Percentiles rank a stretch among this genome's conserved stretches.
phyloP scores from a whole-genome alignment of 805 yeast species.

The Sporopachydermia quercuum region DNA sequence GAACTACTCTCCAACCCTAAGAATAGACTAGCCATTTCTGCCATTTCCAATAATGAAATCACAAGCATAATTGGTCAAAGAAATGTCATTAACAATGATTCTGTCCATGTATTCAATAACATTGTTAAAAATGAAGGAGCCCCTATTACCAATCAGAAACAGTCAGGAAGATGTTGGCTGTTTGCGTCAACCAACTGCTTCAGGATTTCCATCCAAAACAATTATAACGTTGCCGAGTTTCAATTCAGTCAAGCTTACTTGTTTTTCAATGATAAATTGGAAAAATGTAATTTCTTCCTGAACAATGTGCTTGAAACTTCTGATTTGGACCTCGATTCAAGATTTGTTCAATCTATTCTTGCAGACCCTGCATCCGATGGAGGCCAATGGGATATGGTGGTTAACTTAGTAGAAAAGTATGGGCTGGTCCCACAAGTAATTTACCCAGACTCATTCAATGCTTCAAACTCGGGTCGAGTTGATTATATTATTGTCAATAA shows the following conservation, averaged over 20 bases:
- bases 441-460: constrained; percentile 46
- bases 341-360: constrained; percentile 41
- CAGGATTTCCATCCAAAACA: constrained; percentile 37
- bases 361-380: constrained; percentile 51
- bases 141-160: constrained; percentile 46
- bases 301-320: constrained; percentile 50
- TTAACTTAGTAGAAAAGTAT: constrained; percentile 50
- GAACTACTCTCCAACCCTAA: constrained; percentile 31
- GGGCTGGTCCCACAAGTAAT: constrained; percentile 52
- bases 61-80: constrained; percentile 20
- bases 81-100: not conserved
- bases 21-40: constrained; percentile 37
- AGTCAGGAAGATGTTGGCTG: constrained; percentile 69
- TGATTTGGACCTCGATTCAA: constrained; percentile 41
- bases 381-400: constrained; percentile 64
- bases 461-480: constrained; percentile 33
- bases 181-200: constrained; percentile 57
- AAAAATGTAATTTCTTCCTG: constrained; percentile 52
- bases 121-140: constrained; percentile 27
- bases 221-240: constrained; percentile 40
- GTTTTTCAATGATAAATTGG: constrained; percentile 61
- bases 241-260: constrained; percentile 56
- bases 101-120: constrained; percentile 19
- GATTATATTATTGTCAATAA: constrained; percentile 45
- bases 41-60: constrained; percentile 33